Percentiles rank a stretch among this genome's conserved stretches.
Conservation (phyloP, 176 grass and related monocot species). For the Paspalum vaginatum region DNA sequence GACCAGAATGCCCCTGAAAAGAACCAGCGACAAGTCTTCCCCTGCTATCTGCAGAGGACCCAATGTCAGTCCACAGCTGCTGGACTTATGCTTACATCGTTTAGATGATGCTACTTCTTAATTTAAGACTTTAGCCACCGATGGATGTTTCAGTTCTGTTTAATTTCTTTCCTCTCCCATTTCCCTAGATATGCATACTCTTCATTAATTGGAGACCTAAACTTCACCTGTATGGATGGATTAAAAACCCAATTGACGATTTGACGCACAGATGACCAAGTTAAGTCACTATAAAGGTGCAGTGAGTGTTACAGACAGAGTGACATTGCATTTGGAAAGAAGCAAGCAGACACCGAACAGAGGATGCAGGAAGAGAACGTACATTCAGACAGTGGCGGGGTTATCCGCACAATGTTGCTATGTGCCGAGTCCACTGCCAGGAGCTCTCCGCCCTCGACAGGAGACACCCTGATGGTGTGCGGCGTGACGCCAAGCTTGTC, state of each 20-base stretch:
- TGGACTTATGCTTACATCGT: slow-evolving; percentile 7
- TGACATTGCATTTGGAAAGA: neutral
- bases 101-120: slow-evolving; percentile 4
- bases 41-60: slow-evolving; percentile 77
- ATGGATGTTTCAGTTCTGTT: neutral
- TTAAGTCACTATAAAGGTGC: neutral
- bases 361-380: slow-evolving; percentile 35
- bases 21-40: slow-evolving; percentile 92
- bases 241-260: neutral
- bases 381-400: slow-evolving; percentile 90
- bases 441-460: slow-evolving; percentile 78
- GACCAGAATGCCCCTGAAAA: slow-evolving; percentile 88
- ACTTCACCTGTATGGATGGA: neutral
- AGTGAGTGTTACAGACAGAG: neutral
- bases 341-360: neutral
- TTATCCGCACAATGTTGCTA: slow-evolving; percentile 95
- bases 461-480: slow-evolving; percentile 90
- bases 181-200: neutral
- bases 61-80: slow-evolving; percentile 38
- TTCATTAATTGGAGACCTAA: neutral
- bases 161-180: neutral
- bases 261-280: neutral
- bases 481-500: slow-evolving; percentile 88
- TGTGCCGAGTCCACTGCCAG: slow-evolving; percentile 82
- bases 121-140: neutral